phyloP scores from a whole-genome alignment of 495 filamentous ascomycete genomes.

The Penicillium roqueforti region DNA sequence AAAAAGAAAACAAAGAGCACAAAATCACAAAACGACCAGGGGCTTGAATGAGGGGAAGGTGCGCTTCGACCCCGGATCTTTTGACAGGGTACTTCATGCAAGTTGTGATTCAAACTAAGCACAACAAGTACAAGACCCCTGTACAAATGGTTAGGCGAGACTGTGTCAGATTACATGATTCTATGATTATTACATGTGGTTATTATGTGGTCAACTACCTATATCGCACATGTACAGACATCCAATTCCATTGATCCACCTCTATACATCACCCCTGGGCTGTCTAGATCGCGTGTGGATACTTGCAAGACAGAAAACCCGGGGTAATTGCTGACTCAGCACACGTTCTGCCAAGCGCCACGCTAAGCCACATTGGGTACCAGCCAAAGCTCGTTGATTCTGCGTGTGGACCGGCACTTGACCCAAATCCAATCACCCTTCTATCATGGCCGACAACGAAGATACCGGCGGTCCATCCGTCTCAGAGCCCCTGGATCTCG shows the following conservation, averaged over 20 bases:
- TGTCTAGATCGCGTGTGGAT: constrained; percentile 5
- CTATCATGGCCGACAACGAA: constrained; percentile 66
- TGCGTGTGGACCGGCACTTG: constrained; percentile 9
- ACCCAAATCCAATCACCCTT: background rate
- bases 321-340: constrained; percentile 25
- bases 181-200: background rate
- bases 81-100: constrained; percentile 7
- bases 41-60: constrained; percentile 11
- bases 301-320: constrained; percentile 7
- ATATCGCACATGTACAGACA: background rate
- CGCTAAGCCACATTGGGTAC: constrained; percentile 21
- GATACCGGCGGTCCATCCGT: constrained; percentile 58
- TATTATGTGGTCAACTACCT: background rate
- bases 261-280: too few relatives aligned
- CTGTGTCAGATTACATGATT: background rate
- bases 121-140: constrained; percentile 1
- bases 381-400: constrained; percentile 20
- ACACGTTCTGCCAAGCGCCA: background rate
- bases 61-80: constrained; percentile 20
- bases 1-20: background rate
- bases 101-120: constrained; percentile 4
- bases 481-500: constrained; percentile 88
- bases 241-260: background rate
- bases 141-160: background rate
- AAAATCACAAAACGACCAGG: background rate